Evolutionary conservation across 768 basidiomycete species (phyloP), one percentile per base, ranked within the genome.

Genomic region (Cystobasidium tubakii): DNA sequence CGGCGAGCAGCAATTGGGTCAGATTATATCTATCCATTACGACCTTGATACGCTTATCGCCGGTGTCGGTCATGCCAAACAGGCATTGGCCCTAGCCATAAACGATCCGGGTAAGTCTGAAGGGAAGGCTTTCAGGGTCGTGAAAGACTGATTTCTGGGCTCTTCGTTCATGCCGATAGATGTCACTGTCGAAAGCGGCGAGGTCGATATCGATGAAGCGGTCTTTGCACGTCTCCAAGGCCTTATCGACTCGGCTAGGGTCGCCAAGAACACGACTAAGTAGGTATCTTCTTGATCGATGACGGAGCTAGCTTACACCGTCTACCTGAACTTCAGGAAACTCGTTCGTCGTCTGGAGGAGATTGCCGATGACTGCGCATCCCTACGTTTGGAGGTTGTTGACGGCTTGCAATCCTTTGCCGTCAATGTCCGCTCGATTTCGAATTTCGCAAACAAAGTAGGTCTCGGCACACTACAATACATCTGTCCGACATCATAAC

Each of bases 41-140:
- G 96, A 99, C 81, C 84, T 98, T 9, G 95, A 99, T 80, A 90
- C 90, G 81, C 93, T 97, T 81, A 87, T 91, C 23, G 93, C 92
- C 10, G 91, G 93, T 1, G 87, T 97, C 57, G 91, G 91, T 1
- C 85, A 95, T 74, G 88, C 90, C 46, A 91, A 92, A 84, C 94
- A 93, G 3, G 88, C 89, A 1, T 86, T 97, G 17, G 83, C 86
- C n/a, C 82, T 84, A 0, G 84, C 91, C 33, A 79, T 90, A 36
- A 85, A 87, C 74, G 95, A 97, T 77, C 87, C 89, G 66, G 92
- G 91, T 90, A 50, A 62, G 77, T 77, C 1, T 19, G 13, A 23
- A 12, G 46, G 19, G 25, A 34, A 15, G 13, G 27, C 1, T 33
- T 36, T 46, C 50, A n/a, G 7, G n/a, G 17, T n/a, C n/a, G n/a